Base-by-base conservation (phyloP, 108 stramenopile species). In the Cyclotella kingstonii region DNA sequence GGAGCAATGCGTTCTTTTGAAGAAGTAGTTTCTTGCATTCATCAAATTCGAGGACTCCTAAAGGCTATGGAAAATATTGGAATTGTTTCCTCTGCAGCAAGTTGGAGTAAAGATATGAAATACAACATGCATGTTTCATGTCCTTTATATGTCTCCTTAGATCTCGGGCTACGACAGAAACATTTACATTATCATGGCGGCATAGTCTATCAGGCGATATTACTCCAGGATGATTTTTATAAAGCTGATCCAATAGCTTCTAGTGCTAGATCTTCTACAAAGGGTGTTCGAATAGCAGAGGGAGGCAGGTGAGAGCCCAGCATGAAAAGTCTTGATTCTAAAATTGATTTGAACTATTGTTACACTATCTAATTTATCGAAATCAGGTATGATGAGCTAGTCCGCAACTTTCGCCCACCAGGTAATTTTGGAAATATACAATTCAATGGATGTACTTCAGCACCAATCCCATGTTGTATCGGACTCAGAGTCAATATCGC, bases 141-240 rank as follows among this genome's bases (percentile, higher is more conserved):
- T 23, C 87, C 90, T 40, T 33, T 75, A 9, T 87, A 63, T 53
- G 77, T 89, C 33, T 82, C 86, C 5, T 28, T 91, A 2, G 90
- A 91, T 58, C 52, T 91, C 12, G 90, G 90, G 17, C 53, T 91
- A 17, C 72, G 82, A 30, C 86, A 91, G 50, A 76, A 61, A 14
- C 41, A 80, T 35, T 68, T 63, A 40, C 81, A 83, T 54, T 87
- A 82, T 60, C 76, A 85, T 52, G 86, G 85, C 23, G 49, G 68
- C 8, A 25, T 86, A 15, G 47, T 81, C n/a, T 91, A 83, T 60
- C 87, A 91, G 49, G 77, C 78, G 10, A 80, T 87, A 12, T 49
- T 81, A 28, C 60, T 91, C 14, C 83, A 76, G 31, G 76, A 81
- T 36, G 68, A 78, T 26, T 82, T 82, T 60, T 75, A 77, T 76